Evolutionary conservation across 129 eudicot species (phyloP).

Genomic region (Flaveria bidentis): DNA sequence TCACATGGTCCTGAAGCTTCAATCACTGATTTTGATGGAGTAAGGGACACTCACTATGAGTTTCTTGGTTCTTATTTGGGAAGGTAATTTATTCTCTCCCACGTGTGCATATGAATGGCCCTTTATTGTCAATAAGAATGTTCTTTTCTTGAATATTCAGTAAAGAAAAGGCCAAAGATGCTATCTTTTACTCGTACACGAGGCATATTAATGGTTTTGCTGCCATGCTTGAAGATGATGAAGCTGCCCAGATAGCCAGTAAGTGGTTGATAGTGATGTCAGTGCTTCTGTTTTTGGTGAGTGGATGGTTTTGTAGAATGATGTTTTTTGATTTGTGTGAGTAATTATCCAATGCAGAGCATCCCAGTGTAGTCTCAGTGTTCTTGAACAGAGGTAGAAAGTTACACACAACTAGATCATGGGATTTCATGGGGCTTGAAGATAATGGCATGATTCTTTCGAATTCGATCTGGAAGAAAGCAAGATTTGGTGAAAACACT

Average conservation of each 20-base stretch:
- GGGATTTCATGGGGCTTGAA: constrained; percentile 85
- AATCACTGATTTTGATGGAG: constrained; percentile 52
- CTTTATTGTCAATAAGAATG: neutral
- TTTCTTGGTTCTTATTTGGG: constrained; percentile 86
- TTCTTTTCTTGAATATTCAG: constrained; percentile 23
- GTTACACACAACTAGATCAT: constrained; percentile 87
- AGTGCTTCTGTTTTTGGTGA: neutral
- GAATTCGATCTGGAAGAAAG: constrained; percentile 78
- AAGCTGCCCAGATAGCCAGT: constrained; percentile 74
- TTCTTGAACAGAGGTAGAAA: constrained; percentile 73
- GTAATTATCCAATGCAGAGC: constrained; percentile 48
- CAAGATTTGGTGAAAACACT: constrained; percentile 76
- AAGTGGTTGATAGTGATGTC: constrained; percentile 19
- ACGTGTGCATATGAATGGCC: constrained; percentile 17
- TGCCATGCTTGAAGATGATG: constrained; percentile 76
- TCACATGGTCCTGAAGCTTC: constrained; percentile 53
- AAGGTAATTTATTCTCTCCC: constrained; percentile 47
- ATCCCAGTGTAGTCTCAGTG: constrained; percentile 78
- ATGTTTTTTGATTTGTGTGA: neutral
- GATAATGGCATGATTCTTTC: constrained; percentile 46
- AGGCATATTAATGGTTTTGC: constrained; percentile 95
- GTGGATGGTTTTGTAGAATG: neutral
- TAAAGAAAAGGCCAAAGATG: constrained; percentile 70
- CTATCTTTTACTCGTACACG: constrained; percentile 87
- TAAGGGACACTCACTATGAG: constrained; percentile 63